phyloP scores from a whole-genome alignment of 805 yeast species.

The Blastobotrys parvus region DNA sequence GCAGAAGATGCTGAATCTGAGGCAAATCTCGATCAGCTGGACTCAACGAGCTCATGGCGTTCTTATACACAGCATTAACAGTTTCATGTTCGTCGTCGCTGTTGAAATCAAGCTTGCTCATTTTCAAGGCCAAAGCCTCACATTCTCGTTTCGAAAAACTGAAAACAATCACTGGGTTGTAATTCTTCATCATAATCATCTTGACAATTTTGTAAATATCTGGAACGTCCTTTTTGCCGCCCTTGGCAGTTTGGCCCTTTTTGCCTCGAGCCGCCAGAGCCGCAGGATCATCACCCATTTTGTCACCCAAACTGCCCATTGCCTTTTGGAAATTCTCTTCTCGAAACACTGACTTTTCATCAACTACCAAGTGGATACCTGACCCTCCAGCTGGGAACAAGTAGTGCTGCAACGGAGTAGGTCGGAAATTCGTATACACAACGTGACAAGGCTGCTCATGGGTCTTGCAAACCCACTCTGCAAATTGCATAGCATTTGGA shows the following conservation, averaged over 20 bases:
- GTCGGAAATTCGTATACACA: conserved; percentile 97
- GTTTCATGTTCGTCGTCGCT: conserved; percentile 90
- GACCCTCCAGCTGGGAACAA: conserved; percentile 98
- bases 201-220: conserved; percentile 95
- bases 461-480: conserved; percentile 95
- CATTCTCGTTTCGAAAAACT: conserved; percentile 98
- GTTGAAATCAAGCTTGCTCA: conserved; percentile 93
- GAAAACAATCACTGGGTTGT: conserved; percentile 96
- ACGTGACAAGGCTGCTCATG: conserved; percentile 97
- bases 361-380: conserved; percentile 95
- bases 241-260: conserved; percentile 75
- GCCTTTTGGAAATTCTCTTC: conserved; percentile 98
- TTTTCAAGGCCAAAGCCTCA: conserved; percentile 85
- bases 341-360: conserved; percentile 90
- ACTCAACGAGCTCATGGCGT: conserved; percentile 81
- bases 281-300: conserved; percentile 75
- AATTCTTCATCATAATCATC: conserved; percentile 95
- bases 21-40: conserved; percentile 89
- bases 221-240: conserved; percentile 80
- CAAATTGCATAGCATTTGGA: conserved; percentile 97
- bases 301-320: conserved; percentile 84
- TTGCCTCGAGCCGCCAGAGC: conserved; percentile 51
- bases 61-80: conserved; percentile 78
- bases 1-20: conserved; percentile 86
- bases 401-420: conserved; percentile 97